phyloP scores from a whole-genome alignment of 148 eudicot genomes.

The Dysphania ambrosioides region DNA sequence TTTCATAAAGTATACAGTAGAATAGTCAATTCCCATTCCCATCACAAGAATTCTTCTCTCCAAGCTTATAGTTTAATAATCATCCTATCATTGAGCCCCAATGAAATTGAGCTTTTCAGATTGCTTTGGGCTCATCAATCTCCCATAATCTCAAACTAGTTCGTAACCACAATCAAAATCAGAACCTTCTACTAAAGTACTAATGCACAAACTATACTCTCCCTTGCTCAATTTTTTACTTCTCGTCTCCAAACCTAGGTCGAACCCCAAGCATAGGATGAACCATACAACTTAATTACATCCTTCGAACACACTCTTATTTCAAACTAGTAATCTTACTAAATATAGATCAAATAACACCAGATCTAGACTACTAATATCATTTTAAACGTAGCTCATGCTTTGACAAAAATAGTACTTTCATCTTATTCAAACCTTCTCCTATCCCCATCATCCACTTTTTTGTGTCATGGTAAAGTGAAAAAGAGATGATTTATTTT shows the following conservation, averaged over 20 bases:
- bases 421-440: neutral
- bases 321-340: neutral
- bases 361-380: neutral
- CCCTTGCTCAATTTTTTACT: neutral
- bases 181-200: neutral
- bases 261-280: neutral
- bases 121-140: too few species aligned
- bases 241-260: too few species aligned
- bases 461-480: neutral
- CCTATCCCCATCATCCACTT: neutral
- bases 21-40: slow-evolving; percentile 10
- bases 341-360: neutral
- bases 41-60: neutral
- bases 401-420: neutral
- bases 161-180: neutral
- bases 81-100: slow-evolving; percentile 5
- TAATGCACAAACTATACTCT: neutral
- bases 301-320: neutral
- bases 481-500: neutral
- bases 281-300: neutral
- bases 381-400: neutral
- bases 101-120: neutral
- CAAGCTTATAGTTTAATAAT: neutral
- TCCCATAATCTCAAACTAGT: neutral
- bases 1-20: too few species aligned